phyloP scores from a whole-genome alignment of 306 rosid genomes.

The Vigna radiata region DNA sequence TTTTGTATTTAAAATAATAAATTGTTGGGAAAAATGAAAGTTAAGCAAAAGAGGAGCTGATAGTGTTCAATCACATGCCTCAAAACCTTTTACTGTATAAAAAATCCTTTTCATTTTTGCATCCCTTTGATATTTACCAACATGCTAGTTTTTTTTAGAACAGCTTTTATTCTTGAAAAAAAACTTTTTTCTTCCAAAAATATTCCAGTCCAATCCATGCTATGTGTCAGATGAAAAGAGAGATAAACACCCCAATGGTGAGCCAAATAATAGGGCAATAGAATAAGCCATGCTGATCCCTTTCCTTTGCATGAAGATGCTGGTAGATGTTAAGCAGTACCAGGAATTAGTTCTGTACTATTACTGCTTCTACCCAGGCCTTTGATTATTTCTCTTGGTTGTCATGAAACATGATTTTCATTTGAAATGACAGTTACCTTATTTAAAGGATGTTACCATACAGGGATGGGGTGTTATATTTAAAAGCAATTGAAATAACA shows the following conservation, averaged over 20 bases:
- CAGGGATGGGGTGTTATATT: conserved; percentile 1
- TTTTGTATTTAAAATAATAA: conserved; percentile 8
- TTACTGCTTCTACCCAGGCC: conserved; percentile 22
- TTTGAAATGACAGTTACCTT: conserved; percentile 14
- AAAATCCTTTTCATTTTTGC: background rate
- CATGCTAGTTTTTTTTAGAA: background rate
- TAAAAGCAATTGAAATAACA: conserved; percentile 29
- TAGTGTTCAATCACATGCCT: background rate
- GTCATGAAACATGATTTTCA: conserved; percentile 26
- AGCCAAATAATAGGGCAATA: conserved; percentile 20
- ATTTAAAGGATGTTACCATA: conserved; percentile 18
- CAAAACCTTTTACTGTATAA: background rate
- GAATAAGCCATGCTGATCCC: conserved; percentile 26
- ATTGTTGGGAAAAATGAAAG: background rate
- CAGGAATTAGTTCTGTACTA: conserved; percentile 4
- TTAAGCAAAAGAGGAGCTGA: background rate
- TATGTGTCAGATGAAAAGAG: conserved; percentile 27
- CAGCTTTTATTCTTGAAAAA: background rate
- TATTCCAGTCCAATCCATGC: conserved; percentile 1
- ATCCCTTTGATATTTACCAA: background rate
- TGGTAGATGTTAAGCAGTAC: conserved; percentile 18
- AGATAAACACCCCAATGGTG: conserved; percentile 29
- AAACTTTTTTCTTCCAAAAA: background rate
- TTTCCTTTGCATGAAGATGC: conserved; percentile 40
- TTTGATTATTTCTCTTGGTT: conserved; percentile 11